Evolutionary conservation across 345 rosid species (phyloP), one percentile per base, ranked within the genome.

Genomic region (Linum lewisii): DNA sequence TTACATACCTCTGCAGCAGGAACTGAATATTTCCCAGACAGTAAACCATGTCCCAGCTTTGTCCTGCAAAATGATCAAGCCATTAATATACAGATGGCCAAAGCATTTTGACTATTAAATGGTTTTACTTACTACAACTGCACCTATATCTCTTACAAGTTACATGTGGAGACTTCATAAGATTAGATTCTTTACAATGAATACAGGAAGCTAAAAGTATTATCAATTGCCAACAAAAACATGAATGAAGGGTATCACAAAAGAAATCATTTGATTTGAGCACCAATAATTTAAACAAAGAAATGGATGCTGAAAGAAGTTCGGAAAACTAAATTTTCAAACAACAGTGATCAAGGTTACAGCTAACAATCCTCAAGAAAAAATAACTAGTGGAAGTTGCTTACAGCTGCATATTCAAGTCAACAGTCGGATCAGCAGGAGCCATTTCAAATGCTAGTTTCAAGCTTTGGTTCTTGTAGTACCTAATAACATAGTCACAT

Each of bases 371-470:
- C 57, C 9, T 54, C 29, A 54, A 10, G 29, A 54, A 21, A 57
- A 25, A 9, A 57, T 11, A 15, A 32, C 10, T n/a, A 32, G 15
- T 19, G 14, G 34, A 54, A 3, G 66, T 29, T 66, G 79, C 97
- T 80, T 80, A 94, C 99, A 94, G 75, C 66, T 94, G 99, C 84
- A 78, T 90, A 75, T 90, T 87, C 62, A 94, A 82, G 69, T 94
- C 99, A 61, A 94, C 81, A 19, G 99, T 87, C 60, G 99, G 95
- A 77, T 94, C 99, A 54, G 97, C 92, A 63, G 96, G 95, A 72
- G 99, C 96, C 69, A 64, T 82, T 70, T 80, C 82, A 73, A 85
- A 90, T 65, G 96, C 95, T 67, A 37, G 54, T 77, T 85, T 85
- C 67, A 94, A 78, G 78, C 78, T 77, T 67, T 84, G 95, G 54